Conservation (phyloP, 108 stramenopile species). For the Nitzschia sp. region DNA sequence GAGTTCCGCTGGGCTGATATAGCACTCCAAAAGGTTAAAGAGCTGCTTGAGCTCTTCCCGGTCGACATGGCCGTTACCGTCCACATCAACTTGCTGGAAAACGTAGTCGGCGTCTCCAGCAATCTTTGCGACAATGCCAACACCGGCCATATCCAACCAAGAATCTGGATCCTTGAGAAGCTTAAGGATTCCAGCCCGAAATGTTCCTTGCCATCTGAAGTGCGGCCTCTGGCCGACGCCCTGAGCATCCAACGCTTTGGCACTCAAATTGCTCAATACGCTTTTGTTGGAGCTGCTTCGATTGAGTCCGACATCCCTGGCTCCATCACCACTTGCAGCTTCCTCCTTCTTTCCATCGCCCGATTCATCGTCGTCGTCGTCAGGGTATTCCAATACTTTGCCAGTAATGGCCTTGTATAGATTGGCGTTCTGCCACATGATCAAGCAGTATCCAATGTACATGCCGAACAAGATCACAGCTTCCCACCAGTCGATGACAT, state of each 20-base stretch:
- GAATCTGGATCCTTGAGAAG: constrained; percentile 62
- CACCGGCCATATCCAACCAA: constrained; percentile 70
- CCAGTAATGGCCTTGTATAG: constrained; percentile 61
- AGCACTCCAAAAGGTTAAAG: constrained; percentile 56
- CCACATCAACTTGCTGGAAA: constrained; percentile 63
- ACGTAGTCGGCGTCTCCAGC: constrained; percentile 72
- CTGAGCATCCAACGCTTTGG: not conserved
- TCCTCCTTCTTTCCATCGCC: constrained; percentile 3
- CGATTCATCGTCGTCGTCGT: constrained; percentile 28
- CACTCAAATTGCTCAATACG: constrained; percentile 17
- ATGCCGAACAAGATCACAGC: constrained; percentile 68
- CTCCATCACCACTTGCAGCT: constrained; percentile 3
- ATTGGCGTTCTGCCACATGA: constrained; percentile 74
- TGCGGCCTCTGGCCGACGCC: constrained; percentile 15
- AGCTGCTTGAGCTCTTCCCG: constrained; percentile 64
- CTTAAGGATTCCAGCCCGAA: constrained; percentile 76
- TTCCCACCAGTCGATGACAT: constrained; percentile 72
- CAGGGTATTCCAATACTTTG: constrained; percentile 42
- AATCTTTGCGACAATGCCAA: constrained; percentile 77
- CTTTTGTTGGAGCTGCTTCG: constrained; percentile 23
- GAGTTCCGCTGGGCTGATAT: constrained; percentile 51
- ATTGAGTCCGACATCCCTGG: constrained; percentile 5
- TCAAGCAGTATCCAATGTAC: constrained; percentile 76
- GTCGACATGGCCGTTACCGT: constrained; percentile 72
- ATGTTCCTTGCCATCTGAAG: constrained; percentile 64